A percentile compares a stretch with the other conserved stretches of the same genome.
phyloP scores from a whole-genome alignment of 345 rosid species.

The Lepidium africanum region DNA sequence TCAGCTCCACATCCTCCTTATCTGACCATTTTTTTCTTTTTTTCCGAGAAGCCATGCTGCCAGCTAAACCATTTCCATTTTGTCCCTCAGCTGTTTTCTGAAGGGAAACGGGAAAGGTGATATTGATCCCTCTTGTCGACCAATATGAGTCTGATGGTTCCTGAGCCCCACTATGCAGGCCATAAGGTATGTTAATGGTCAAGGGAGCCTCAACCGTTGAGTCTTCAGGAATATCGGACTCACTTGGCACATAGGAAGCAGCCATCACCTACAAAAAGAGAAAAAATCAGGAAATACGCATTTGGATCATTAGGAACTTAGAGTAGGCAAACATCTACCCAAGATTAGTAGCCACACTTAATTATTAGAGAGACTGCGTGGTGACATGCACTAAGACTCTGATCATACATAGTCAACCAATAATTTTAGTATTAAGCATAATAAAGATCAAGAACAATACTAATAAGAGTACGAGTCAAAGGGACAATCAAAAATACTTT shows the following conservation, averaged over 20 bases:
- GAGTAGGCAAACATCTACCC: background rate
- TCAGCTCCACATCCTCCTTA: conserved; percentile 52
- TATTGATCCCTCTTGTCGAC: conserved; percentile 52
- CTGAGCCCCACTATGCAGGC: conserved; percentile 33
- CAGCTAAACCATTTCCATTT: conserved; percentile 41
- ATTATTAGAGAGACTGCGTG: background rate
- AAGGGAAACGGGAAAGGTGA: conserved; percentile 75
- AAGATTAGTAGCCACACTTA: background rate
- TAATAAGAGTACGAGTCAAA: background rate
- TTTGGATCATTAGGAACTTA: background rate
- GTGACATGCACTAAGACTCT: background rate
- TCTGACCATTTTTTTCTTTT: conserved; percentile 64
- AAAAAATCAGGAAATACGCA: background rate
- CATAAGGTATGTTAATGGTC: conserved; percentile 74
- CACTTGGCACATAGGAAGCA: conserved; percentile 68
- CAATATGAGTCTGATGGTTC: conserved; percentile 43
- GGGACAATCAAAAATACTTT: background rate
- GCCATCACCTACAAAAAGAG: conserved; percentile 55
- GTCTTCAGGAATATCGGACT: conserved; percentile 45
- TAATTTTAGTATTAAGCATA: background rate
- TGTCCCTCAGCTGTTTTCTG: conserved; percentile 54
- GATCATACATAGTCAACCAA: background rate
- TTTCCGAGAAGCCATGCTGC: conserved; percentile 45
- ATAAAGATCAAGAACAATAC: background rate
- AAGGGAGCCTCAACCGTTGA: conserved; percentile 74